phyloP scores from a whole-genome alignment of 2,329 filamentous ascomycete genomes.

The Claviceps capensis region DNA sequence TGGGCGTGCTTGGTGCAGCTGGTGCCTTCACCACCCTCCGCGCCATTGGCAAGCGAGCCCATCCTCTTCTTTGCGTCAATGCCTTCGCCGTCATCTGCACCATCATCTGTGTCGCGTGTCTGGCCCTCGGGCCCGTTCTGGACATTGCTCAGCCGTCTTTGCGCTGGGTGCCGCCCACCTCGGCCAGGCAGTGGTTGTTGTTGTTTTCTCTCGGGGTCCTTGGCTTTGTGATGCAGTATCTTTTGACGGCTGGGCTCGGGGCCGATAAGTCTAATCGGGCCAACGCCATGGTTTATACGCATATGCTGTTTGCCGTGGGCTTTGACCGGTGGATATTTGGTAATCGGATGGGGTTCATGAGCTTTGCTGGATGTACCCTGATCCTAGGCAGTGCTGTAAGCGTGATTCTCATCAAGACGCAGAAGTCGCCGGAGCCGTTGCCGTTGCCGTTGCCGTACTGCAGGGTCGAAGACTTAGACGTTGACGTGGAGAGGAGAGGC shows the following conservation, averaged over 20 bases:
- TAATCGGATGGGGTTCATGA: conserved; percentile 34
- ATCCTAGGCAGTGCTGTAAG: conserved; percentile 41
- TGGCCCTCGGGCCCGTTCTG: conserved; percentile 36
- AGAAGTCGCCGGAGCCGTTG: conserved; percentile 17
- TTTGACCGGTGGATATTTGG: conserved; percentile 41
- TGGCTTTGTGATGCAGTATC: conserved; percentile 75
- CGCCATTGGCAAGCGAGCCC: conserved; percentile 65
- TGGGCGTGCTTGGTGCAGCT: conserved; percentile 66
- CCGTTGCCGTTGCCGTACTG: conserved; percentile 15
- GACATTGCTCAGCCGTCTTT: conserved; percentile 32
- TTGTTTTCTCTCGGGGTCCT: conserved; percentile 55
- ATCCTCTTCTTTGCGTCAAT: conserved; percentile 74
- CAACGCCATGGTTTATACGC: conserved; percentile 44
- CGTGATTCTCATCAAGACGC: conserved; percentile 30
- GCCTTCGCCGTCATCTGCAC: conserved; percentile 66
- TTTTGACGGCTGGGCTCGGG: conserved; percentile 64
- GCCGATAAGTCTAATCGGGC: conserved; percentile 52
- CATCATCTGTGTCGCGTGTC: conserved; percentile 48
- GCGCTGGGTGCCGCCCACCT: conserved; percentile 27
- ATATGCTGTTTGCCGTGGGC: conserved; percentile 40
- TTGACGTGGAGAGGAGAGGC: conserved; percentile 17
- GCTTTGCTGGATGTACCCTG: conserved; percentile 35
- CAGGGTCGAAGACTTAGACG: conserved; percentile 14
- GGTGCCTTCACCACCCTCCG: conserved; percentile 64
- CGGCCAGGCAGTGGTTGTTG: conserved; percentile 47